Evolutionary conservation across 1,139 yeast genomes (phyloP).

Genomic region (Diutina pseudorugosa): DNA sequence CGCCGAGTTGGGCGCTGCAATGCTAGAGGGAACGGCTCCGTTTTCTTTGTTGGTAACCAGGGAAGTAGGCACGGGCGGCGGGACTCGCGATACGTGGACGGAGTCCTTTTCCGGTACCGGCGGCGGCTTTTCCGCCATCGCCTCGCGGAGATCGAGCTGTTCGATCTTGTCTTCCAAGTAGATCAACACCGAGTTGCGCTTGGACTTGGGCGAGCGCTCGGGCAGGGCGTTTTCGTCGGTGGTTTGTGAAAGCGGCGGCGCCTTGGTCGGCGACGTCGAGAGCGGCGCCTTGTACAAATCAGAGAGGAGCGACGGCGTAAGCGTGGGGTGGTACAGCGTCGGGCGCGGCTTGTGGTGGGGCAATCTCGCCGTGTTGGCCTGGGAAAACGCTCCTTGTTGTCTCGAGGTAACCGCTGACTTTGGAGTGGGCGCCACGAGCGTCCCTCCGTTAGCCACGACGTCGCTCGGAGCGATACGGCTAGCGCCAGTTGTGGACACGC

Average conservation of each 20-base stretch:
- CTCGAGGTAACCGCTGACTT: not conserved
- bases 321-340: slow-evolving; percentile 63
- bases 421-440: not conserved
- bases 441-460: not conserved
- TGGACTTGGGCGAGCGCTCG: slow-evolving; percentile 12
- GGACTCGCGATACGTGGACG: not conserved
- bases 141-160: slow-evolving; percentile 11
- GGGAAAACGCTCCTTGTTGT: not conserved
- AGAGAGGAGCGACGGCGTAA: slow-evolving; percentile 17
- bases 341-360: slow-evolving; percentile 54
- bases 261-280: slow-evolving; percentile 1
- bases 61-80: not conserved
- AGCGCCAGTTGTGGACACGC: not conserved
- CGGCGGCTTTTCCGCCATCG: not conserved
- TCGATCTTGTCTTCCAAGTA: slow-evolving; percentile 38
- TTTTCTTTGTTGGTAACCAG: not conserved
- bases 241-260: slow-evolving; percentile 2
- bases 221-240: slow-evolving; percentile 4
- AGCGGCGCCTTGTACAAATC: not conserved
- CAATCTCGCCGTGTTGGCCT: slow-evolving; percentile 4
- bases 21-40: not conserved
- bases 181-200: slow-evolving; percentile 31
- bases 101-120: not conserved
- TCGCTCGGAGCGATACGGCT: not conserved
- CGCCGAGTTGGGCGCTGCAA: not conserved